Base-by-base conservation (phyloP, 2,329 filamentous ascomycete genomes). In the Lachnellula occidentalis region DNA sequence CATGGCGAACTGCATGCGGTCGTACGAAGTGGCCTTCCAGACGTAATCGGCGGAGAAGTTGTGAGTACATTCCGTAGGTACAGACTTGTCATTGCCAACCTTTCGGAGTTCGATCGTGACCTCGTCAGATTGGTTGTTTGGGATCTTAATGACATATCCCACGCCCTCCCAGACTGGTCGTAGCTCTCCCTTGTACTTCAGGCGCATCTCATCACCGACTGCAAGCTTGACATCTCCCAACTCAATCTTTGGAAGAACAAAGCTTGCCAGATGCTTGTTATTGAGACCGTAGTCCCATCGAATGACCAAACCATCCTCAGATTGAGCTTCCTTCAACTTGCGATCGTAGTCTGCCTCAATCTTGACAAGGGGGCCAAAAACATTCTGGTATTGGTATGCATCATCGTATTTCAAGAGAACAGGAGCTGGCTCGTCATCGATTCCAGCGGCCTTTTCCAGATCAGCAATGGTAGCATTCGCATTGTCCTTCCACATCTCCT, bases 261-360 rank as follows among this genome's bases (percentile, higher is more conserved):
- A 99, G 70, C 89, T 96, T 34, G 92, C 92, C 37, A 96, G 79
- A 65, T 97, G 91, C 76, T 97, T 99, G 76, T 95, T 95, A 76
- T 99, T 99, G 46, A 99, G 77, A 61, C 92, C 94, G 64, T 90
- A 85, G 68, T 96, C 90, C 94, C 94, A 99, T 53, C 90, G 87
- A 57, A 99, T 91, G 41, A 92, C 82, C 41, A 99, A 76, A n/a
- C 89, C 89, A 73, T 99, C 94, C 73, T 99, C 94, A 1, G 91
- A 96, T 71, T 99, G 94, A 0, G 92, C 91, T 71, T 99, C 94
- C 74, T 99, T 99, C 65, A 99, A 80, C 74, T 99, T 97, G 72
- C 95, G 92, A 72, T 99, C 94, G 69, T 99, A 99, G 73, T 99
- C 94, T 43, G 94, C 95, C 72, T 99, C 94, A 73, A 99, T 99